Base-by-base conservation (phyloP, 176 grass and related monocot species). In the Bromus sterilis region DNA sequence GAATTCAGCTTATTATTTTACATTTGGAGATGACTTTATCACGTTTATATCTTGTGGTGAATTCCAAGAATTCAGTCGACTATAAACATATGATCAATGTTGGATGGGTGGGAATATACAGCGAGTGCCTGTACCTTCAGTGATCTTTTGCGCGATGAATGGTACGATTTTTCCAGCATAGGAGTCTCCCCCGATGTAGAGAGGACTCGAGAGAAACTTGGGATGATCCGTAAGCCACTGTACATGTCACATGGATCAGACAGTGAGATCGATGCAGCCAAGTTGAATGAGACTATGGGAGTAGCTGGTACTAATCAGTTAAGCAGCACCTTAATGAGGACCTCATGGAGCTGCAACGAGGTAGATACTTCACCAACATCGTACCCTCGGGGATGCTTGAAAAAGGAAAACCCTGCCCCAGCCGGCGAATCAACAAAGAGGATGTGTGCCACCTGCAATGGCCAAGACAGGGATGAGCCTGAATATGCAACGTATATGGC, bases 391-490 rank as follows among this genome's bases (percentile, higher is more conserved):
- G 70, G 16, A 15, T 75, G 26, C 60, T 30, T 59, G 0, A 91
- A 91, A 29, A 85, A 97, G 15, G 94, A 93, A 58, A 97, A 97
- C 6, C 89, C 89, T 20, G 91, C 77, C n/a, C 91, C 86, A 5
- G 78, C 74, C 0, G 89, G 94, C 0, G 94, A 86, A 89, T 97
- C 91, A 7, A 97, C 12, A 11, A 97, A 97, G 10, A 93, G 83
- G 10, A 89, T 65, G 79, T 76, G 78, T 30, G 91, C 75, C 16
- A 83, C 63, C 94, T 97, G 75, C 29, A 70, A 15, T 12, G 9
- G 23, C 6, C 37, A 25, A 28, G 2, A 64, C 15, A 20, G 15
- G 30, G 33, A 9, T 34, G 31, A 35, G 4, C 62, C 0, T 63
- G 60, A 16, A 63, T 6, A 20, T 64, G 15, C 14, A 5, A 2